Conservation (phyloP, 1,284 basidiomycete species). For the Apiotrichum laibachii region DNA sequence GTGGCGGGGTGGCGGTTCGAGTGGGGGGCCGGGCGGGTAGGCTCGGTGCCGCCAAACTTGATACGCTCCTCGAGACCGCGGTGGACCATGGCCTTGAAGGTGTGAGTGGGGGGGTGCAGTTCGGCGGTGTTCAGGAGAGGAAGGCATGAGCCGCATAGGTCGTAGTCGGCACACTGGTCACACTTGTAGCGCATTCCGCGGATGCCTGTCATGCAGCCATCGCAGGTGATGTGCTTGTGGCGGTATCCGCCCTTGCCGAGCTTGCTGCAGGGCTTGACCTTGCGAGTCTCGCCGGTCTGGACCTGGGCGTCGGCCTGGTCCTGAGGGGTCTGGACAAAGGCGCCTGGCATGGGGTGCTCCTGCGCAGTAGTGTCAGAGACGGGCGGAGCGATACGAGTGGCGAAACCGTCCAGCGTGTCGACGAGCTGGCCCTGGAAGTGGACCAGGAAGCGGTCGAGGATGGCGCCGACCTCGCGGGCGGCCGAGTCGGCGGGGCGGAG, state of each 20-base stretch:
- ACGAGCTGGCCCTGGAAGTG: conserved; percentile 49
- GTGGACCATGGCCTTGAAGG: conserved; percentile 48
- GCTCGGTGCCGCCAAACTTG: conserved; percentile 27
- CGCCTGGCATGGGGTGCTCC: conserved; percentile 33
- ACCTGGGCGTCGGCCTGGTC: conserved; percentile 3
- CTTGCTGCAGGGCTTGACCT: conserved; percentile 17
- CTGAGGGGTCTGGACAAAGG: conserved; percentile 28
- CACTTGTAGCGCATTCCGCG: conserved; percentile 49
- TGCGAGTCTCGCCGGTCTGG: conserved; percentile 6
- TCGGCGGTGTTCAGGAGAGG: conserved; percentile 41
- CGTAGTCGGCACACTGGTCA: conserved; percentile 47
- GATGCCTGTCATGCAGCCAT: conserved; percentile 45
- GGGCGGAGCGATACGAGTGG: conserved; percentile 18
- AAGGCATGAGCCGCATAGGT: conserved; percentile 46
- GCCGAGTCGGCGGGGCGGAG: conserved; percentile 10
- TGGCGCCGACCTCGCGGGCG: conserved; percentile 41
- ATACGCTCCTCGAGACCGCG: conserved; percentile 43
- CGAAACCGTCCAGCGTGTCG: conserved; percentile 37
- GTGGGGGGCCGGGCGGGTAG: conserved; percentile 19
- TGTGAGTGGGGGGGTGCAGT: conserved; percentile 40
- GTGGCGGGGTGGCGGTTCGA: conserved; percentile 37
- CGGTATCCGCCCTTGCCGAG: conserved; percentile 41
- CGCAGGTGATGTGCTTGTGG: conserved; percentile 48
- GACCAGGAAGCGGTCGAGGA: conserved; percentile 47
- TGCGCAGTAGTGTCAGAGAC: background rate